These are phyloP conservation scores for Candida sp. DNA, from an alignment of 1,139 yeast genomes.

Conservation along the genomic window DNA sequence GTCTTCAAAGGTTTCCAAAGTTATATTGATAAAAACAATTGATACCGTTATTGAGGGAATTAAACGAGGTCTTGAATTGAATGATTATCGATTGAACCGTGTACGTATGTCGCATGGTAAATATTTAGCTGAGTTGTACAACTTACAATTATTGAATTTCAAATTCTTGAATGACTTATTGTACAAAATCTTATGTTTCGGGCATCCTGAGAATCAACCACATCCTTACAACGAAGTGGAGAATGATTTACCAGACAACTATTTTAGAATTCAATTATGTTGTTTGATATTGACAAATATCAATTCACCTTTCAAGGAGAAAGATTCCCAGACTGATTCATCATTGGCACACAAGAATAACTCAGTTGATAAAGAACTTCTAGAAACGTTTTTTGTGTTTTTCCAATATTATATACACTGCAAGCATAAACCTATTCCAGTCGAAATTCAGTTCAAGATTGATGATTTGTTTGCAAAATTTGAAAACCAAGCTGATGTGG, in stretches of 20 bases:
- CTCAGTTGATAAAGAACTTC: conserved; percentile 16
- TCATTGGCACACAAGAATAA: conserved; percentile 4
- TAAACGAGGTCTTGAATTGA: conserved; percentile 62
- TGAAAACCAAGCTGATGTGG: conserved; percentile 18
- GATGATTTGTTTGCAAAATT: conserved; percentile 36
- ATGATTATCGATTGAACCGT: conserved; percentile 60
- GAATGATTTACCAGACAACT: conserved; percentile 65
- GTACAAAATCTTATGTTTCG: conserved; percentile 62
- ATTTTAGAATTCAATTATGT: conserved; percentile 64
- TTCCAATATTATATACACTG: conserved; percentile 75
- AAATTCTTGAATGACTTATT: conserved; percentile 50
- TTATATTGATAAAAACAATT: conserved; percentile 43
- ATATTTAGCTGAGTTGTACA: conserved; percentile 58
- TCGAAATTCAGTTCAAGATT: conserved; percentile 59
- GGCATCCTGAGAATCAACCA: conserved; percentile 66
- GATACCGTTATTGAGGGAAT: conserved; percentile 69
- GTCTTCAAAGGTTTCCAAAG: conserved; percentile 25
- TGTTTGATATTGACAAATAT: conserved; percentile 24
- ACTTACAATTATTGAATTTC: conserved; percentile 44
- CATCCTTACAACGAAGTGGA: conserved; percentile 38
- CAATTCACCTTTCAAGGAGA: conserved; percentile 6
- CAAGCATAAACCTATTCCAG: conserved; percentile 63
- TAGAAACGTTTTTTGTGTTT: conserved; percentile 51
- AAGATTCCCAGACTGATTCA: conserved; percentile 8
- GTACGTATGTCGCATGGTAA: conserved; percentile 58